Percentiles rank a stretch among this genome's conserved stretches.
Conservation (phyloP, 495 filamentous ascomycete genomes). For the Neurospora pannonica region DNA sequence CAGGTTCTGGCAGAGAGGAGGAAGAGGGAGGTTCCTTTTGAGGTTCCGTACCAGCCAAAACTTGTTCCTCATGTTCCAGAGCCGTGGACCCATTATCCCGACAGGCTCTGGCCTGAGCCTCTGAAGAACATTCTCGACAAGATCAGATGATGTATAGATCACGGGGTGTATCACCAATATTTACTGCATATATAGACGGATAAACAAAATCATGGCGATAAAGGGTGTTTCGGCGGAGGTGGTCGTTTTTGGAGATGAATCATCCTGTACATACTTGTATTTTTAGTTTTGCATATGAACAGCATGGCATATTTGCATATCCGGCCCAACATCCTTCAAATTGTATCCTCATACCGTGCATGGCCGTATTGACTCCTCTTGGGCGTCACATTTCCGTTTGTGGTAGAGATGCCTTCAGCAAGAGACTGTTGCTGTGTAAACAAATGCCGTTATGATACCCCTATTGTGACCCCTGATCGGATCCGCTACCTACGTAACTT, state of each 20-base stretch:
- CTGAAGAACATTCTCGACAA: not conserved
- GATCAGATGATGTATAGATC: not conserved
- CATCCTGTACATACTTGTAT: not conserved
- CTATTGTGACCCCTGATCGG: not conserved
- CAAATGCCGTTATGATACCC: not conserved
- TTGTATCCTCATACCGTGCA: too few species aligned
- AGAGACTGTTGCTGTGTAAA: not conserved
- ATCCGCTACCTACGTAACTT: not conserved
- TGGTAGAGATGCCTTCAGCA: not conserved
- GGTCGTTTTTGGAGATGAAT: not conserved
- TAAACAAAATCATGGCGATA: not conserved
- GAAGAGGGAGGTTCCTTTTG: conserved; percentile 16
- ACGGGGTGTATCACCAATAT: not conserved
- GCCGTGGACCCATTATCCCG: not conserved
- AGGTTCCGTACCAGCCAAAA: not conserved
- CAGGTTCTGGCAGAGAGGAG: conserved; percentile 8
- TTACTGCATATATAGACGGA: not conserved
- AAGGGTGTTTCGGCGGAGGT: not conserved
- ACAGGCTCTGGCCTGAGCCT: not conserved
- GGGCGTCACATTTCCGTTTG: not conserved
- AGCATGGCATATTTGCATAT: not conserved
- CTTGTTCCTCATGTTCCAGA: not conserved
- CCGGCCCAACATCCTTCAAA: not conserved
- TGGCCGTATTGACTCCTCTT: not conserved
- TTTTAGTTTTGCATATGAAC: not conserved